Evolutionary conservation across 768 basidiomycete species (phyloP).

Genomic region (Auricularia sp.): DNA sequence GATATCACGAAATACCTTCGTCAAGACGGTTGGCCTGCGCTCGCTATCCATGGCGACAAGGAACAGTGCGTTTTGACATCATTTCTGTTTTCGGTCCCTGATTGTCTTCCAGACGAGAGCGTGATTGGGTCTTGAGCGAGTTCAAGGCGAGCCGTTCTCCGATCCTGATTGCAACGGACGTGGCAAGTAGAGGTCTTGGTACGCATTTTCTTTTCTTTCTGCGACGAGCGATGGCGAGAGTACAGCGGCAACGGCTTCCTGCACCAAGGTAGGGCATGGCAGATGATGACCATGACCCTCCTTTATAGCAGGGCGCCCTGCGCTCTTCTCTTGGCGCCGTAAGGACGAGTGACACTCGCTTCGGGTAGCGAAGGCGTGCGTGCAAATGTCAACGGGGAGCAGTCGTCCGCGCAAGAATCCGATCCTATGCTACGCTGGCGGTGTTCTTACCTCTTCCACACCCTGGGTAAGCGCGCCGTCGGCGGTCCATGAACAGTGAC

Average conservation of each 20-base stretch:
- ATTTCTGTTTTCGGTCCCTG: not conserved
- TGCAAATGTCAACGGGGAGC: not conserved
- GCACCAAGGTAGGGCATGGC: not conserved
- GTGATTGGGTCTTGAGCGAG: constrained; percentile 97
- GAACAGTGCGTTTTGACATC: constrained; percentile 61
- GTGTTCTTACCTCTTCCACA: not conserved
- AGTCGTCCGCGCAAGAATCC: not conserved
- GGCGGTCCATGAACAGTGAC: not conserved
- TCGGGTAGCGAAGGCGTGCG: not conserved
- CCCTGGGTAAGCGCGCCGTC: not conserved
- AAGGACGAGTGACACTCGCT: not conserved
- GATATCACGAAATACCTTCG: constrained; percentile 97
- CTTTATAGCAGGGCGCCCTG: not conserved
- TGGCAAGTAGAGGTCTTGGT: constrained; percentile 99
- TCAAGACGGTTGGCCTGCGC: constrained; percentile 98
- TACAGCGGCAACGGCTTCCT: not conserved
- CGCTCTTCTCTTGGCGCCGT: not conserved
- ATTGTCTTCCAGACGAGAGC: constrained; percentile 59
- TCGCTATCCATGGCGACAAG: constrained; percentile 99
- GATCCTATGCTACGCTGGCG: not conserved
- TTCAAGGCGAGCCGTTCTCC: constrained; percentile 98
- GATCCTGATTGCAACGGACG: constrained; percentile 97
- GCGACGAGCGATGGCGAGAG: constrained; percentile 1
- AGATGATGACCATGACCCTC: constrained; percentile 3
- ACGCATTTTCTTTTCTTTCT: constrained; percentile 44